phyloP scores from a whole-genome alignment of 2,329 filamentous ascomycete genomes.

The Monilinia vaccinii-corymbosi region DNA sequence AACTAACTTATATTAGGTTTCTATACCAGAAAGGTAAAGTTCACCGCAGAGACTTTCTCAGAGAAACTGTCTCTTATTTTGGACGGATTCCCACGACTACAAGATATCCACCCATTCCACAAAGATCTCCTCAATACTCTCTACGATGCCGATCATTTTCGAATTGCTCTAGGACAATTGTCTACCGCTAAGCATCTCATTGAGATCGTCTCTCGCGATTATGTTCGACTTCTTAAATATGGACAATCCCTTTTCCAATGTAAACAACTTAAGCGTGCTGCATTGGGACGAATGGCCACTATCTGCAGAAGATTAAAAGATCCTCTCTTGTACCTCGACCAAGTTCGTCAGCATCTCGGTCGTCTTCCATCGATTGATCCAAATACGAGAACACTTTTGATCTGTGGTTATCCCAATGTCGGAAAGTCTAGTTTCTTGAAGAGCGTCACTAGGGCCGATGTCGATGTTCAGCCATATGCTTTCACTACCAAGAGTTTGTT shows the following conservation, averaged over 20 bases:
- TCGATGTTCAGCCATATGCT: constrained; percentile 94
- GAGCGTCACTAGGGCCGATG: constrained; percentile 87
- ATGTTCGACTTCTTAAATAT: constrained; percentile 93
- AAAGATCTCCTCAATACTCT: constrained; percentile 83
- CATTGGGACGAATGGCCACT: constrained; percentile 95
- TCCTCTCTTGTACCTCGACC: constrained; percentile 88
- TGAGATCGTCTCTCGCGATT: constrained; percentile 92
- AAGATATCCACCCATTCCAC: constrained; percentile 94
- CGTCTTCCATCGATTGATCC: constrained; percentile 98
- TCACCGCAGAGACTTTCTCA: constrained; percentile 90
- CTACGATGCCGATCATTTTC: constrained; percentile 97
- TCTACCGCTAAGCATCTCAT: constrained; percentile 95
- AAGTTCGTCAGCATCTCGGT: constrained; percentile 92
- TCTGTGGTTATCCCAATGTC: constrained; percentile 96
- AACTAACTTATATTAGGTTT: constrained; percentile 50
- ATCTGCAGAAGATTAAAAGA: constrained; percentile 93
- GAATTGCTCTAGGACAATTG: constrained; percentile 90
- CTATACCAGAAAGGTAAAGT: constrained; percentile 98
- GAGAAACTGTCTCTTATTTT: constrained; percentile 90
- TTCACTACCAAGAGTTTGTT: constrained; percentile 98
- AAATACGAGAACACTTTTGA: constrained; percentile 89
- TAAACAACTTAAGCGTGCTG: constrained; percentile 96
- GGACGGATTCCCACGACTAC: constrained; percentile 83
- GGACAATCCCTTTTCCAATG: constrained; percentile 96
- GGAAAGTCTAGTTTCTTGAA: constrained; percentile 95